These are phyloP conservation scores for Phytophthora chlamydospora DNA, from an alignment of 352 stramenopile genomes.

Conservation along the genomic window DNA sequence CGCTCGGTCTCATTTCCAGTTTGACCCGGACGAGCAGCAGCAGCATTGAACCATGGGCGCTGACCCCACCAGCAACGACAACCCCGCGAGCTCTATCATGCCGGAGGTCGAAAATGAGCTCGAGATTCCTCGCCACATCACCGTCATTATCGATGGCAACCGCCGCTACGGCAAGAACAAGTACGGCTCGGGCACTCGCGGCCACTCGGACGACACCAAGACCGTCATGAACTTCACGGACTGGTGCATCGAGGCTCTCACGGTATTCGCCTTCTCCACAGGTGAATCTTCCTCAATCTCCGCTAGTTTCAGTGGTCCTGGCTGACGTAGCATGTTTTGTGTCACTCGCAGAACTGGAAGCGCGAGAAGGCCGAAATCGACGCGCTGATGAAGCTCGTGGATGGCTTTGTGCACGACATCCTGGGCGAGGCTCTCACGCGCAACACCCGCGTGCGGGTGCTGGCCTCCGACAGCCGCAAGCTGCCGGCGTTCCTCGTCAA, in stretches of 20 bases:
- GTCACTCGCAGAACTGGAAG: constrained; percentile 91
- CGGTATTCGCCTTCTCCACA: constrained; percentile 95
- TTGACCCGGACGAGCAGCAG: constrained; percentile 20
- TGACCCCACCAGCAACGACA: constrained; percentile 21
- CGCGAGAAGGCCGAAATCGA: constrained; percentile 88
- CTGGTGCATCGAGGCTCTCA: constrained; percentile 96
- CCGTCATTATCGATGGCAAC: constrained; percentile 98
- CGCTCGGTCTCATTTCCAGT: constrained; percentile 22
- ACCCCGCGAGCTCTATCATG: constrained; percentile 1
- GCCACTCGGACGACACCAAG: constrained; percentile 95
- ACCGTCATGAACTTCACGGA: constrained; percentile 96
- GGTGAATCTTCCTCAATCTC: constrained; percentile 38
- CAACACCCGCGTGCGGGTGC: constrained; percentile 91
- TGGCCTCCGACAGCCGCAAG: constrained; percentile 79
- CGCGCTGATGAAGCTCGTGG: constrained; percentile 94
- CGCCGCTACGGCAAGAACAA: constrained; percentile 92
- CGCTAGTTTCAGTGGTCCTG: neutral
- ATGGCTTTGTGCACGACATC: constrained; percentile 93
- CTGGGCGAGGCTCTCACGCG: constrained; percentile 88
- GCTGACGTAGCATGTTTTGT: constrained; percentile 8
- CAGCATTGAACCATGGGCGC: constrained; percentile 15
- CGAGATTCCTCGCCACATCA: constrained; percentile 86
- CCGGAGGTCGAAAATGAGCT: constrained; percentile 23
- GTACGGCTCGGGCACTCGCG: constrained; percentile 78
- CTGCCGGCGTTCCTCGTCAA: constrained; percentile 64